Evolutionary conservation across 1,139 yeast genomes (phyloP).

Genomic region (Geotrichum bryndzae): DNA sequence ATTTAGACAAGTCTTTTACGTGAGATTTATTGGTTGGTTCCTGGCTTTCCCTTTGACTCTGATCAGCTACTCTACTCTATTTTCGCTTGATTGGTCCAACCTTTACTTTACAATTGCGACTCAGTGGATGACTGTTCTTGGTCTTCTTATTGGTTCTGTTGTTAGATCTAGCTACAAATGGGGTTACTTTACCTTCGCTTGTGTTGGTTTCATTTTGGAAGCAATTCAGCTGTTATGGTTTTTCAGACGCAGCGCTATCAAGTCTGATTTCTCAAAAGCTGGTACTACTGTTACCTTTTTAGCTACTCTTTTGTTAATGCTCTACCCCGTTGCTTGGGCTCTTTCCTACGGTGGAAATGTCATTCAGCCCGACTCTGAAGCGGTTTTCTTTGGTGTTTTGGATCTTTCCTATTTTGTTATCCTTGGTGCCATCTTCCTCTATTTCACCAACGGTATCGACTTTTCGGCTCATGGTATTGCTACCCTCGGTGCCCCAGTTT

Average conservation of each 20-base stretch:
- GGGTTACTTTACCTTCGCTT: conserved; percentile 51
- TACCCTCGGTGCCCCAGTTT: conserved; percentile 21
- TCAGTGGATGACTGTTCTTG: conserved; percentile 48
- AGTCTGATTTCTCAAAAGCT: conserved; percentile 7
- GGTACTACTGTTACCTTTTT: conserved; percentile 22
- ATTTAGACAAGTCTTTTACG: conserved; percentile 59
- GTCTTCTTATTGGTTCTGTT: conserved; percentile 49
- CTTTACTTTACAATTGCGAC: conserved; percentile 41
- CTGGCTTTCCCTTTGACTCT: conserved; percentile 53
- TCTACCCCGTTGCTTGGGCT: conserved; percentile 59
- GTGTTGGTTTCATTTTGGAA: conserved; percentile 29
- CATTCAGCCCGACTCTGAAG: conserved; percentile 61
- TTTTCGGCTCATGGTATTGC: conserved; percentile 24
- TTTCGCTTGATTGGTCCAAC: conserved; percentile 39
- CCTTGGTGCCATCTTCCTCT: conserved; percentile 37
- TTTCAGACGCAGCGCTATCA: conserved; percentile 23
- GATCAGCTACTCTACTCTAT: conserved; percentile 44
- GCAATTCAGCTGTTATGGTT: conserved; percentile 23
- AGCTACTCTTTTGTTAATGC: conserved; percentile 30
- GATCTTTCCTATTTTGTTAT: conserved; percentile 40
- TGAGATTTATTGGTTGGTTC: conserved; percentile 64
- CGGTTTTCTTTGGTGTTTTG: conserved; percentile 58
- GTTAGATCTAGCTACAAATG: conserved; percentile 57
- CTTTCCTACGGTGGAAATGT: conserved; percentile 62
- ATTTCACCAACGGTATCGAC: conserved; percentile 22